These are phyloP conservation scores for Corymbia citriodora DNA, from an alignment of 441 rosid species.

Conservation along the genomic window DNA sequence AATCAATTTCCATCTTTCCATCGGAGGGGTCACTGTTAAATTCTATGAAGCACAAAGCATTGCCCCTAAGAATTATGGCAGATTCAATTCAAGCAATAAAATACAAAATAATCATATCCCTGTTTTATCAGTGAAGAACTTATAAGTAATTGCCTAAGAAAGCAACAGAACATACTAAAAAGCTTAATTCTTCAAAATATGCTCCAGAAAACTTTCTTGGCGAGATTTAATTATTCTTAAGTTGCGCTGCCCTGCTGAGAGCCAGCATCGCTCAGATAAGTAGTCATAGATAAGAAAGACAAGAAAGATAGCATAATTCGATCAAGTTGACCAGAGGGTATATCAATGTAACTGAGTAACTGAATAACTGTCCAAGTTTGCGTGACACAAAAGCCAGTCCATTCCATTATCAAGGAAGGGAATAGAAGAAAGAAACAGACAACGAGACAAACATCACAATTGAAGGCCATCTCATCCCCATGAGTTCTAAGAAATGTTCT, in stretches of 20 bases:
- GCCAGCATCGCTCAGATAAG: background rate
- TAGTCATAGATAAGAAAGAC: background rate
- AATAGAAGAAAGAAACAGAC: background rate
- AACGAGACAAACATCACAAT: background rate
- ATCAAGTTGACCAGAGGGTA: background rate
- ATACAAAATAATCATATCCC: background rate
- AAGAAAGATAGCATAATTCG: background rate
- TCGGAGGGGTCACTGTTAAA: background rate
- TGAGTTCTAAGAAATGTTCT: background rate
- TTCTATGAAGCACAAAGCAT: background rate
- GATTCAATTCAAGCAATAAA: background rate
- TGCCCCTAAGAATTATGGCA: background rate
- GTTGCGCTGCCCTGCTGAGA: background rate
- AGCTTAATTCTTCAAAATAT: background rate
- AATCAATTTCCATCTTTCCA: background rate
- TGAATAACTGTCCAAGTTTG: background rate
- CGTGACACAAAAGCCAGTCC: background rate
- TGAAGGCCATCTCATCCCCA: background rate
- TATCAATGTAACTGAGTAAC: background rate
- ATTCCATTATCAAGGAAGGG: background rate
- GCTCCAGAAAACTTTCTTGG: background rate
- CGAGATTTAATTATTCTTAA: background rate
- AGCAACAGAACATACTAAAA: background rate
- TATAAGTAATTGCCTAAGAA: background rate
- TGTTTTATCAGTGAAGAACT: background rate